Evolutionary conservation across 768 basidiomycete species (phyloP), one percentile per base, ranked within the genome.

Genomic region (Psilocybe subaeruginosa): DNA sequence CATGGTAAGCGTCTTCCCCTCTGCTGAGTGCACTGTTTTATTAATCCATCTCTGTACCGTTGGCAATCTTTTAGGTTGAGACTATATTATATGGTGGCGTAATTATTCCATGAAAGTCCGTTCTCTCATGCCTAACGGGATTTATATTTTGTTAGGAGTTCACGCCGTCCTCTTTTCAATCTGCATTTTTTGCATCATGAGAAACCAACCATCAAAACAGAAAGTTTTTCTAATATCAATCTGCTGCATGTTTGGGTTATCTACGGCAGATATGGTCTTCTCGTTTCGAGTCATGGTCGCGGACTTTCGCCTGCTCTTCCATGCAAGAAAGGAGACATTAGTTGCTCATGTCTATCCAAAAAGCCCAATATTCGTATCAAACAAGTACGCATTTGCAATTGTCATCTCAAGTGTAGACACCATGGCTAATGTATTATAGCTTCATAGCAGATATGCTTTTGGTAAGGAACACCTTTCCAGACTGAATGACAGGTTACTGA

Each of bases 341-440:
- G 37, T 59, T 39, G 48, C 31, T 3, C 58, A 52, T n/a, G 58
- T 59, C 23, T 59, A 59, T 41, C 58, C 58, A 1, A 59, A 59
- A n/a, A 59, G 58, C 17, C 58, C 58, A 16, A 59, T 59, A 51
- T 59, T 59, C 39, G 58, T 59, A 2, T 51, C 58, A 12, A 59
- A 59, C 27, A 59, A 59, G 58, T 59, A 17, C 9, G 48, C 41
- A 19, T 51, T 59, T 39, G 3, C 35, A 4, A 2, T 58, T 23
- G 23, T 17, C 7, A 49, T 41, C 35, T 16, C 6, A 2, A 17
- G 11, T 49, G 7, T 27, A 30, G 19, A 4, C 19, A 7, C 7
- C 33, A 7, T 35, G 33, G 16, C 17, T 35, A 11, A 35, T 17
- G 37, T 5, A 14, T 11, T 37, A 8, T n/a, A 54, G 52, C 35